Percentiles rank a stretch among this genome's conserved stretches.
These are phyloP conservation scores for Juglanconis sp. DNA, from an alignment of 2,329 filamentous ascomycete genomes.

Conservation along the genomic window DNA sequence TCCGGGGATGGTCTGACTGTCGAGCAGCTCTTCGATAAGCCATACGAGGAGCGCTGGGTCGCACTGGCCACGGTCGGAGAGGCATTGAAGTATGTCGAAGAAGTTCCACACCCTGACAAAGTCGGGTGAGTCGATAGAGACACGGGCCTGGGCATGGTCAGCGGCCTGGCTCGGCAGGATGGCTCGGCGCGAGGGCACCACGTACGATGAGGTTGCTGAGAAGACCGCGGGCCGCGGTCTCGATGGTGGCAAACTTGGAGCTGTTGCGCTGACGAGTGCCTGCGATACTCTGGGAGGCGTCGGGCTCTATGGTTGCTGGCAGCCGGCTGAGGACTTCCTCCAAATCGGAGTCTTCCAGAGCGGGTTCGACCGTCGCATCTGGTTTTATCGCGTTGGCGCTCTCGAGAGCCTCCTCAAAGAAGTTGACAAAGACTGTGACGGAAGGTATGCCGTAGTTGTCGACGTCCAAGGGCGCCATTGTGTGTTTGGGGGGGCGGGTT, in stretches of 20 bases:
- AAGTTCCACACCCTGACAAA: constrained; percentile 91
- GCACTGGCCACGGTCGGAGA: constrained; percentile 75
- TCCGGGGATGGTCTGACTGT: constrained; percentile 90
- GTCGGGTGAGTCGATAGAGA: constrained; percentile 69
- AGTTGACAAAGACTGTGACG: constrained; percentile 49
- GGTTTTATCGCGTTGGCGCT: constrained; percentile 59
- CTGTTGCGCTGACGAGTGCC: constrained; percentile 27
- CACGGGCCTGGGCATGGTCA: constrained; percentile 57
- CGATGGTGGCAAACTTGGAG: constrained; percentile 68
- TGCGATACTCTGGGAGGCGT: constrained; percentile 30
- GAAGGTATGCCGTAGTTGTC: constrained; percentile 48
- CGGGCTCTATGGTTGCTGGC: constrained; percentile 27
- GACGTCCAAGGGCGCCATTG: constrained; percentile 49
- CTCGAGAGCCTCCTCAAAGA: constrained; percentile 56
- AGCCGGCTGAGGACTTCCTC: constrained; percentile 42
- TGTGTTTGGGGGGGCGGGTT: constrained; percentile 14
- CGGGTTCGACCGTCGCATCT: constrained; percentile 64
- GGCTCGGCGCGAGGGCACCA: constrained; percentile 8
- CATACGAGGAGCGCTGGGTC: constrained; percentile 83
- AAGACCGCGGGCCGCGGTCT: constrained; percentile 76
- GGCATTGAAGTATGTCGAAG: constrained; percentile 83
- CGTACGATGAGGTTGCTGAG: constrained; percentile 79
- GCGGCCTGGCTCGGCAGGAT: constrained; percentile 27
- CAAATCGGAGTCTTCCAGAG: constrained; percentile 68
- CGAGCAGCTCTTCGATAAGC: constrained; percentile 90